A percentile compares a stretch with the other conserved stretches of the same genome.
Evolutionary conservation across 805 yeast species (phyloP).

Genomic region (Candida palmyrensis): DNA sequence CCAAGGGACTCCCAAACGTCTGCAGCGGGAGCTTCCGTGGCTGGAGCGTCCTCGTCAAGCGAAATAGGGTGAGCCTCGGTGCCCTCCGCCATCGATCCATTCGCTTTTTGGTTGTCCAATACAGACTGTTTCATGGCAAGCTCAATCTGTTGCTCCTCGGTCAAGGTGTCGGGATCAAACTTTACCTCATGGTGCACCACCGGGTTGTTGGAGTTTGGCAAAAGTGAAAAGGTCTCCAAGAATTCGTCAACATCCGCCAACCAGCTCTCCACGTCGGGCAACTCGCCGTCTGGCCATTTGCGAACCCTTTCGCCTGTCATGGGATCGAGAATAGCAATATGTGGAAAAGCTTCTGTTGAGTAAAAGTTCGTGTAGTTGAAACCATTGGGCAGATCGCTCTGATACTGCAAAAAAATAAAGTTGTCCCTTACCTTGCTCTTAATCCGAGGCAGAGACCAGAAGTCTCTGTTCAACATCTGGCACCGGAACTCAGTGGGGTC

Average conservation of each 20-base stretch:
- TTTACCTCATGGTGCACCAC: slow-evolving; percentile 53
- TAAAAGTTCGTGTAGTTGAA: slow-evolving; percentile 67
- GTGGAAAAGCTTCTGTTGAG: slow-evolving; percentile 70
- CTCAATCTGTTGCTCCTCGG: slow-evolving; percentile 82
- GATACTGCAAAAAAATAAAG: slow-evolving; percentile 84
- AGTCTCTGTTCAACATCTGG: slow-evolving; percentile 86
- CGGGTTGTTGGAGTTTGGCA: slow-evolving; percentile 62
- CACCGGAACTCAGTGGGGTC: slow-evolving; percentile 81
- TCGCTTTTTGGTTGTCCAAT: slow-evolving; percentile 18
- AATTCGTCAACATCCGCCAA: slow-evolving; percentile 66
- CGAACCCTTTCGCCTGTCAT: slow-evolving; percentile 88
- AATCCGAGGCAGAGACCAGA: slow-evolving; percentile 72
- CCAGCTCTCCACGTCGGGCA: slow-evolving; percentile 59
- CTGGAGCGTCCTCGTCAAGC: slow-evolving; percentile 7
- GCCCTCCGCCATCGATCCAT: too few species aligned
- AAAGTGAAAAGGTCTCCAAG: slow-evolving; percentile 57
- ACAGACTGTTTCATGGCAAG: slow-evolving; percentile 69
- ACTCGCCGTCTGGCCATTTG: slow-evolving; percentile 62
- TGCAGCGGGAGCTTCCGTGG: slow-evolving; percentile 9
- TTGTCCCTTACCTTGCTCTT: slow-evolving; percentile 59
- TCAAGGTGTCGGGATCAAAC: slow-evolving; percentile 57
- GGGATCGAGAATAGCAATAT: slow-evolving; percentile 89
- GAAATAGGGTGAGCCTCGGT: slow-evolving; percentile 24
- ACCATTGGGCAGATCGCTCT: slow-evolving; percentile 72
- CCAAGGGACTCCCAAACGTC: slow-evolving; percentile 47